These are phyloP conservation scores for Umbelopsis sp. DNA, from an alignment of 192 early-diverging fungal genomes.

Conservation along the genomic window DNA sequence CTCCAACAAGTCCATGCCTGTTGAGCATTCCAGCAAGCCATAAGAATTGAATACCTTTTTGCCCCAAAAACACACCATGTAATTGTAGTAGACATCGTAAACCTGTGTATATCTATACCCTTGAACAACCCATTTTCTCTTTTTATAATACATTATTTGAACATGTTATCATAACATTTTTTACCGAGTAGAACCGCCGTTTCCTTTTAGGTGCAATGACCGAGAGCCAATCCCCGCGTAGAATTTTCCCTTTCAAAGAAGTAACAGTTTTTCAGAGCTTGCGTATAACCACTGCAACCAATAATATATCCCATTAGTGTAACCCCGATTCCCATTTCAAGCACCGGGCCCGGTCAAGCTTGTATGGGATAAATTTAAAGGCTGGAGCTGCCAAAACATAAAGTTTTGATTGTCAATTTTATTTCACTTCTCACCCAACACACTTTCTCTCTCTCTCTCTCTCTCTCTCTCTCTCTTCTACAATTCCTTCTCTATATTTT, in stretches of 20 bases:
- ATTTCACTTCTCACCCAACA: background rate
- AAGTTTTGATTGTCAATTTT: background rate
- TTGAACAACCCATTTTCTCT: too few species aligned
- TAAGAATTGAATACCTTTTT: background rate
- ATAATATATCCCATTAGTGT: background rate
- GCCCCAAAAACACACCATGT: too few species aligned
- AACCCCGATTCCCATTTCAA: background rate
- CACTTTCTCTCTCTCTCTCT: background rate
- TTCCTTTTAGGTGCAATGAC: background rate
- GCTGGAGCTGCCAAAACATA: background rate
- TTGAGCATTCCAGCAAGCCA: constrained; percentile 6
- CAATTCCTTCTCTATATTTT: background rate
- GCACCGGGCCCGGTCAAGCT: background rate
- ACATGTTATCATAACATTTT: too few species aligned
- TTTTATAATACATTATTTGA: too few species aligned
- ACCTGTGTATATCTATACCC: background rate
- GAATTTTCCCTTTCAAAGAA: background rate
- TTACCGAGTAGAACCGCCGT: background rate
- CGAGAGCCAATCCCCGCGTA: background rate
- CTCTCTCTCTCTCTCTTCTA: background rate
- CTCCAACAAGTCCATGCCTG: background rate
- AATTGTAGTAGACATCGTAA: background rate
- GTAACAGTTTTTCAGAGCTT: background rate
- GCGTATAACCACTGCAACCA: too few species aligned
- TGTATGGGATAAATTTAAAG: background rate